Percentiles rank a stretch among this genome's conserved stretches.
phyloP scores from a whole-genome alignment of 345 rosid genomes.

The Brassica cretica region DNA sequence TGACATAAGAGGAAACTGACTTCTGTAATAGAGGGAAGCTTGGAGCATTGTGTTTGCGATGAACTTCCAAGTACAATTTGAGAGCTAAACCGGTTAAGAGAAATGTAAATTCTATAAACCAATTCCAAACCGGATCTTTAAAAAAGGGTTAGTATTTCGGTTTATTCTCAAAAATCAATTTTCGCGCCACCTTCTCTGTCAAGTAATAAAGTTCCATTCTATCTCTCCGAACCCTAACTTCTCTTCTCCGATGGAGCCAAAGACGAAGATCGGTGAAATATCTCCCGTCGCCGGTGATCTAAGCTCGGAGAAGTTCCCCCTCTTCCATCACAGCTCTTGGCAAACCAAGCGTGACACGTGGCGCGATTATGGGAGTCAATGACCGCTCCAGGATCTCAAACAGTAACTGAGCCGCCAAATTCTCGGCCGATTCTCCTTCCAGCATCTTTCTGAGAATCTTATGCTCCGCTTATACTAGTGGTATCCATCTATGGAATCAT shows the following conservation, averaged over 20 bases:
- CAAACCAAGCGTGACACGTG: slow-evolving; percentile 67
- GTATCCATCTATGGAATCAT: not conserved
- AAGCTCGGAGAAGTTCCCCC: slow-evolving; percentile 44
- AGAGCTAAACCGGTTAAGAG: not conserved
- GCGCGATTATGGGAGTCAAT: slow-evolving; percentile 65
- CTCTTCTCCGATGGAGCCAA: slow-evolving; percentile 21
- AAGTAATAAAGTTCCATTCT: not conserved
- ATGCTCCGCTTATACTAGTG: slow-evolving; percentile 75
- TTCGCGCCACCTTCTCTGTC: slow-evolving; percentile 30
- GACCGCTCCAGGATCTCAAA: slow-evolving; percentile 55
- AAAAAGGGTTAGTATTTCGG: not conserved
- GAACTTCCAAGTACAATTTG: not conserved
- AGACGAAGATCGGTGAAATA: slow-evolving; percentile 31
- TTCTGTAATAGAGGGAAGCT: not conserved
- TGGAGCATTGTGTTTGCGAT: not conserved
- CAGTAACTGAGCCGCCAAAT: slow-evolving; percentile 51
- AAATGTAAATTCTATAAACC: not conserved
- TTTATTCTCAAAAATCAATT: not conserved
- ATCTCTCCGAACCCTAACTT: slow-evolving; percentile 10
- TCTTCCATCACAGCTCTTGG: slow-evolving; percentile 72
- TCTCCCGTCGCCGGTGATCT: slow-evolving; percentile 20
- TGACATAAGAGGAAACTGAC: not conserved
- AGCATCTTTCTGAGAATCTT: slow-evolving; percentile 81
- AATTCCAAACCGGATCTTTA: slow-evolving; percentile 2
- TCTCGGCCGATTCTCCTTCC: slow-evolving; percentile 62